Evolutionary conservation across 371 early-diverging fungal species (phyloP).

Genomic region (Mortierella sp.): DNA sequence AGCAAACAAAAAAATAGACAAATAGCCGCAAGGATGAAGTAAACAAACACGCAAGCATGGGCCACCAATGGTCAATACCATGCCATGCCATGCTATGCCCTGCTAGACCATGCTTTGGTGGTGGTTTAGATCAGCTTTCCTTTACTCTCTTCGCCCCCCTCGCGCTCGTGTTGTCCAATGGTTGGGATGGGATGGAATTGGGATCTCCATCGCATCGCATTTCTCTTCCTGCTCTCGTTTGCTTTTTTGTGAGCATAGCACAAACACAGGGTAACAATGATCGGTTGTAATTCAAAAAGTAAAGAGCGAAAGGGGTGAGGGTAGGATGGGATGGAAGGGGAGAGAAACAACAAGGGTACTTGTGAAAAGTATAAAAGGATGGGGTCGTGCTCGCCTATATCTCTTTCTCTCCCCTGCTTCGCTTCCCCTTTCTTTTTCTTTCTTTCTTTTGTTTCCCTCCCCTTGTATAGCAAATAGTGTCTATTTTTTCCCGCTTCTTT

Average conservation of each 20-base stretch:
- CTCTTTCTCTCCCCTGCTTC: background rate
- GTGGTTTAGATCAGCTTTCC: too few species aligned
- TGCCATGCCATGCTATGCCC: background rate
- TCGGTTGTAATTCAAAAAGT: background rate
- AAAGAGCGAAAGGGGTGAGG: background rate
- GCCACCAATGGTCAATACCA: background rate
- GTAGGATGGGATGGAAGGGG: background rate
- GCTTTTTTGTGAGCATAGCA: slow-evolving; percentile 8
- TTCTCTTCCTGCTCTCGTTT: background rate
- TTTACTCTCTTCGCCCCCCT: background rate
- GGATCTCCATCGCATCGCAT: slow-evolving; percentile 13
- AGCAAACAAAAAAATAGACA: background rate
- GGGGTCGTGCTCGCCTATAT: background rate
- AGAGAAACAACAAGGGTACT: background rate
- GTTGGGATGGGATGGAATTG: slow-evolving; percentile 3
- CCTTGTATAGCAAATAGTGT: background rate
- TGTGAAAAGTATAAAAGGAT: slow-evolving; percentile 21
- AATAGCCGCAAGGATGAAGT: background rate
- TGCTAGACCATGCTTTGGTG: background rate
- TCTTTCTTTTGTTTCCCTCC: background rate
- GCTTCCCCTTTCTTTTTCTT: background rate
- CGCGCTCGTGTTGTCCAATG: background rate
- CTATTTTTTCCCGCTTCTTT: slow-evolving; percentile 9
- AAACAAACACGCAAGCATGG: slow-evolving; percentile 3
- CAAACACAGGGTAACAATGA: background rate